A percentile compares a stretch with the other conserved stretches of the same genome.
phyloP scores from a whole-genome alignment of 2,329 filamentous ascomycete genomes.

The Arthroderma sp. region DNA sequence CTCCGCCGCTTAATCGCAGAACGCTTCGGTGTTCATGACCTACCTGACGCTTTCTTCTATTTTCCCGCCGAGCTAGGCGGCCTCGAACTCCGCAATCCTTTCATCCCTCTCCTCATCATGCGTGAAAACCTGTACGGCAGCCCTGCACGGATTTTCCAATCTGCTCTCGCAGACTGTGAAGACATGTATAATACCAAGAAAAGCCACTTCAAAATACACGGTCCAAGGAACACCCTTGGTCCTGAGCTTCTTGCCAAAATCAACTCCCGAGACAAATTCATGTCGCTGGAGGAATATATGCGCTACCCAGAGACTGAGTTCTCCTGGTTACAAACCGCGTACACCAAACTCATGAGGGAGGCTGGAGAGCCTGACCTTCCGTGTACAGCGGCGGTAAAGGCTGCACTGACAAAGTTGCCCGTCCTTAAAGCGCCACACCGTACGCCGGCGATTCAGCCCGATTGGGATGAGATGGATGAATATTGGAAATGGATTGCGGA shows the following conservation, averaged over 20 bases:
- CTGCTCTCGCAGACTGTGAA: slow-evolving; percentile 33
- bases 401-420: slow-evolving; percentile 7
- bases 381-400: slow-evolving; percentile 14
- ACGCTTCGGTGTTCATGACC: slow-evolving; percentile 37
- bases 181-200: slow-evolving; percentile 35
- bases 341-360: slow-evolving; percentile 18
- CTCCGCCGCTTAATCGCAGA: slow-evolving; percentile 40
- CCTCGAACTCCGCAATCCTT: slow-evolving; percentile 38
- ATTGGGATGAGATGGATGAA: slow-evolving; percentile 24
- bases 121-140: slow-evolving; percentile 28
- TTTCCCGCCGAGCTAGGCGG: slow-evolving; percentile 41
- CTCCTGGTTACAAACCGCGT: slow-evolving; percentile 18
- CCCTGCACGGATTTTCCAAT: slow-evolving; percentile 21
- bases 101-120: slow-evolving; percentile 37
- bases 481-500: slow-evolving; percentile 33
- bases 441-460: too few relatives aligned
- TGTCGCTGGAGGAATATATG: slow-evolving; percentile 29
- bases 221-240: slow-evolving; percentile 8
- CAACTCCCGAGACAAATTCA: slow-evolving; percentile 15
- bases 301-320: slow-evolving; percentile 24
- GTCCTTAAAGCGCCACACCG: too few relatives aligned
- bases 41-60: slow-evolving; percentile 41
- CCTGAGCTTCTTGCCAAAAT: slow-evolving; percentile 2
- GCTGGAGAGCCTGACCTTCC: slow-evolving; percentile 21
- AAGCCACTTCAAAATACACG: slow-evolving; percentile 17